A percentile compares a stretch with the other conserved stretches of the same genome.
Evolutionary conservation across 2,329 filamentous ascomycete species (phyloP).

Genomic region (Botryotinia convoluta): DNA sequence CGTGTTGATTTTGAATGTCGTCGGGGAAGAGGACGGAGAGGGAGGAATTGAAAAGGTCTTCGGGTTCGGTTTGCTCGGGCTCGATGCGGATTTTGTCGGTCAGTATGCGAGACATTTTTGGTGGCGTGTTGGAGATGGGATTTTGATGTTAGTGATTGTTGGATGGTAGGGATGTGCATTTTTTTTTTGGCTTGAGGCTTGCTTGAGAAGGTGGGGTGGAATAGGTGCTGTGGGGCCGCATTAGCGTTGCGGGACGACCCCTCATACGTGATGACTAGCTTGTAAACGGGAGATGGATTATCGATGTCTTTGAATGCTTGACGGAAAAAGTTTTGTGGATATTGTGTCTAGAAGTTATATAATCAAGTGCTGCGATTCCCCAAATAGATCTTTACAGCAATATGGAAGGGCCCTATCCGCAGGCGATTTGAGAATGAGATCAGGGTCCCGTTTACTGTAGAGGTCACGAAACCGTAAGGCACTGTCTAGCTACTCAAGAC

Average conservation of each 20-base stretch:
- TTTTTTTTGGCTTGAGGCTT: not conserved
- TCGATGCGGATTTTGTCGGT: conserved; percentile 46
- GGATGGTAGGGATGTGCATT: not conserved
- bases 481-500: not conserved
- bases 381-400: not conserved
- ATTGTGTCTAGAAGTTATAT: not conserved
- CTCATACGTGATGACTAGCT: not conserved
- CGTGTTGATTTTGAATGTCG: conserved; percentile 60
- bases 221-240: not conserved
- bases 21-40: conserved; percentile 66
- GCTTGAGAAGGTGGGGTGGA: not conserved
- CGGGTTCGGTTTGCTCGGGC: conserved; percentile 44
- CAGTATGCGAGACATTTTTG: conserved; percentile 43
- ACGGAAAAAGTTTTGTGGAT: not conserved
- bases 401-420: not conserved
- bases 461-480: not conserved
- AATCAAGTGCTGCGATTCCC: not conserved
- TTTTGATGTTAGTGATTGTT: not conserved
- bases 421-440: not conserved
- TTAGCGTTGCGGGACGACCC: not conserved
- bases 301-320: not conserved
- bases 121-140: not conserved
- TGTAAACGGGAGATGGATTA: not conserved
- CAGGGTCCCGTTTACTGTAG: not conserved
- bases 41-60: conserved; percentile 58